These are phyloP conservation scores for Dioscorea alata DNA, from an alignment of 106 monocot genomes.

Conservation along the genomic window DNA sequence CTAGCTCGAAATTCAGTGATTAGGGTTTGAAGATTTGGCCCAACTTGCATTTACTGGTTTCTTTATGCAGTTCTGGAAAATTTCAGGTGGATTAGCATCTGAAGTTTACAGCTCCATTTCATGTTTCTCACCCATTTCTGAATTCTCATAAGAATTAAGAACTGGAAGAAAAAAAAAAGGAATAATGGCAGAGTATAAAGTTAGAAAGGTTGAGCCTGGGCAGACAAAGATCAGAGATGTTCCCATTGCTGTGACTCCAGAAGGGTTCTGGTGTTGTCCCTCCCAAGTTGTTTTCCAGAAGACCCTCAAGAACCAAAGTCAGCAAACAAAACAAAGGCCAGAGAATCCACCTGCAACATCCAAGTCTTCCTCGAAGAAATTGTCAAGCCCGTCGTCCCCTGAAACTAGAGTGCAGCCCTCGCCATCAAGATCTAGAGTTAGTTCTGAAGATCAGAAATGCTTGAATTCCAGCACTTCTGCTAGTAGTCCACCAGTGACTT, in stretches of 20 bases:
- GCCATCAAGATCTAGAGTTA: constrained; percentile 29
- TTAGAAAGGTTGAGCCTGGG: constrained; percentile 45
- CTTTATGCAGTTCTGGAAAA: too few relatives aligned
- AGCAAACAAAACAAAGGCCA: constrained; percentile 40
- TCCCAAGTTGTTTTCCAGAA: constrained; percentile 84
- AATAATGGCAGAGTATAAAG: constrained; percentile 15
- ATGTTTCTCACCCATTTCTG: background rate
- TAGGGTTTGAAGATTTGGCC: too few relatives aligned
- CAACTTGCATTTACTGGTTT: too few relatives aligned
- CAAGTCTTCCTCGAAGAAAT: constrained; percentile 41
- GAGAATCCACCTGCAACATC: constrained; percentile 22
- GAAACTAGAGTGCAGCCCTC: constrained; percentile 40
- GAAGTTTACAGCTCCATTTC: too few relatives aligned
- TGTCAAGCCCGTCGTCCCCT: constrained; percentile 13
- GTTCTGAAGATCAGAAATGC: constrained; percentile 54
- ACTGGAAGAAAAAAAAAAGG: background rate
- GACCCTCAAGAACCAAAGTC: constrained; percentile 65
- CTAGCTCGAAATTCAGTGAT: too few relatives aligned
- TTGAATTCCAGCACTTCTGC: constrained; percentile 19
- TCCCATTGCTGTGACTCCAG: constrained; percentile 90
- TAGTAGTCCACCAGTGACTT: constrained; percentile 7
- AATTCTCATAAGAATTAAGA: background rate
- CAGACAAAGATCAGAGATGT: constrained; percentile 78
- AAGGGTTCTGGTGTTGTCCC: constrained; percentile 98
- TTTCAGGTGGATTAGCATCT: too few relatives aligned